Conservation (phyloP, 768 basidiomycete species). For the Rossbeevera mucosa region DNA sequence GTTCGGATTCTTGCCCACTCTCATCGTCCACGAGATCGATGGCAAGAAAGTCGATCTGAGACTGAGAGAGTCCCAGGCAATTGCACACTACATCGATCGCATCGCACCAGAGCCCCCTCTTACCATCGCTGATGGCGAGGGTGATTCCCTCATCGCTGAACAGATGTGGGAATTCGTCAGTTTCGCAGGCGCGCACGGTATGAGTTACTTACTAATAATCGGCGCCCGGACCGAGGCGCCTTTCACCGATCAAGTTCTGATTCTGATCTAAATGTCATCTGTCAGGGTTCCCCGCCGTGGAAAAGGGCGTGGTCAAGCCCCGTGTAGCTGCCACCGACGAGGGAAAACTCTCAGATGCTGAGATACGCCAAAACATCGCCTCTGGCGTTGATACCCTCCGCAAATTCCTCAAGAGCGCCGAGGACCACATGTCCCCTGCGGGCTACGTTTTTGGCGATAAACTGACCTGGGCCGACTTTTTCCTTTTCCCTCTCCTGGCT, state of each 20-base stretch:
- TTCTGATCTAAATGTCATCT: too few species aligned
- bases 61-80: constrained; percentile 28
- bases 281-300: constrained; percentile 28
- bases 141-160: constrained; percentile 19
- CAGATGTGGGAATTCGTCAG: constrained; percentile 34
- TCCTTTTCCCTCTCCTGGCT: constrained; percentile 30
- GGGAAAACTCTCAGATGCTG: constrained; percentile 18
- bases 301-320: constrained; percentile 31
- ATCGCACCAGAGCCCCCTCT: constrained; percentile 27
- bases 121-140: constrained; percentile 18
- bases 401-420: constrained; percentile 14
- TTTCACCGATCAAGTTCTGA: too few species aligned
- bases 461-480: constrained; percentile 32
- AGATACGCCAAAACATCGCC: constrained; percentile 17
- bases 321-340: constrained; percentile 26
- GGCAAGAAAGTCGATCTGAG: constrained; percentile 21
- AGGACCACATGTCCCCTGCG: constrained; percentile 22
- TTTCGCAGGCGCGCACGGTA: constrained; percentile 24
- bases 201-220: not conserved
- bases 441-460: constrained; percentile 29
- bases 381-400: constrained; percentile 16
- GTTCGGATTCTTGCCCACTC: constrained; percentile 31
- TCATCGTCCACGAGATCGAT: constrained; percentile 26
- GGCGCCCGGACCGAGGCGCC: not conserved
- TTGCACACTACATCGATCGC: constrained; percentile 29